Conservation (phyloP, 768 basidiomycete genomes). For the Lactarius deliciosus region DNA sequence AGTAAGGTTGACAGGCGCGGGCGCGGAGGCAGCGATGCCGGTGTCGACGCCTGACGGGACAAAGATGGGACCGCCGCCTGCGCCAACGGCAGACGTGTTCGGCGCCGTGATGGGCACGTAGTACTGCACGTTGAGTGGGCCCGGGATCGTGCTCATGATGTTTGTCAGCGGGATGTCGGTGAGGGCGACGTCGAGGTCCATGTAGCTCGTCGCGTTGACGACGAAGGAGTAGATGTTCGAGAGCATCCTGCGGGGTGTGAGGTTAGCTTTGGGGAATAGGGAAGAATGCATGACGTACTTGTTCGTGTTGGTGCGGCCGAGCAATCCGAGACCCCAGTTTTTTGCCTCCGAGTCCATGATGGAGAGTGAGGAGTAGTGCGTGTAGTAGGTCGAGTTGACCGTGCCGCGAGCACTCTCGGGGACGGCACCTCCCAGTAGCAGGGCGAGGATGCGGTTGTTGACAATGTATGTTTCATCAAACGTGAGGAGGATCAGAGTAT, state of each 20-base stretch:
- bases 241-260: constrained; percentile 10
- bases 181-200: constrained; percentile 37
- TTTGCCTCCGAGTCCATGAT: no score
- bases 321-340: no score
- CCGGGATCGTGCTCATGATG: constrained; percentile 43
- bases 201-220: constrained; percentile 47
- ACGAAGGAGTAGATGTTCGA: constrained; percentile 54
- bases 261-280: no score
- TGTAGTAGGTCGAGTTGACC: constrained; percentile 54
- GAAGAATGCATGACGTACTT: no score
- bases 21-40: constrained; percentile 29
- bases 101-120: constrained; percentile 33
- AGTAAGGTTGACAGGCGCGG: no score
- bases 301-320: no score
- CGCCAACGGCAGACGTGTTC: no score
- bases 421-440: constrained; percentile 41
- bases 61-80: constrained; percentile 28
- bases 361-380: constrained; percentile 36
- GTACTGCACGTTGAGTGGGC: constrained; percentile 42
- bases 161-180: constrained; percentile 41
- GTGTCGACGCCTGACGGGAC: constrained; percentile 35
- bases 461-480: constrained; percentile 52
- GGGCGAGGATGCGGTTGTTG: constrained; percentile 48
- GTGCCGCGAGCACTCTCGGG: constrained; percentile 45
- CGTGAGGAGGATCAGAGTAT: constrained; percentile 57